phyloP scores from a whole-genome alignment of 768 basidiomycete species.

The Dendrothele bispora region DNA sequence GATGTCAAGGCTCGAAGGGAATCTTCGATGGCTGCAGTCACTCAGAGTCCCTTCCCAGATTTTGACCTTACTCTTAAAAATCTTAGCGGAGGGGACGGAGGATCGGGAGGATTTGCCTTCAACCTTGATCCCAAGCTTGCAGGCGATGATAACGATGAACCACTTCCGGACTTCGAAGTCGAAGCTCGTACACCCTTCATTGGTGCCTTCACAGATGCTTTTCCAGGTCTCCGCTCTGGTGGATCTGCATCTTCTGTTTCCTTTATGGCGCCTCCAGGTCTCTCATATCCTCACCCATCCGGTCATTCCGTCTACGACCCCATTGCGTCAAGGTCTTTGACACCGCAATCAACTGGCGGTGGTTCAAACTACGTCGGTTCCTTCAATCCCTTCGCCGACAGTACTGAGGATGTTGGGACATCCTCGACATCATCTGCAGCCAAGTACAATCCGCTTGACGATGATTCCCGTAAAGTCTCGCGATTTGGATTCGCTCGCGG shows the following conservation, averaged over 20 bases:
- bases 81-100: conserved; percentile 61
- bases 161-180: conserved; percentile 51
- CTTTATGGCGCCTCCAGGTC: conserved; percentile 52
- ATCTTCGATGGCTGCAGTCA: conserved; percentile 38
- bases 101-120: conserved; percentile 77
- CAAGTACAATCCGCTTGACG: conserved; percentile 46
- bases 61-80: conserved; percentile 82
- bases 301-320: conserved; percentile 60
- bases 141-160: conserved; percentile 38
- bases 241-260: conserved; percentile 27
- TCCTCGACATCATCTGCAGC: conserved; percentile 31
- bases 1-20: conserved; percentile 80
- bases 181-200: conserved; percentile 57
- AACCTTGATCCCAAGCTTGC: conserved; percentile 81
- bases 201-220: conserved; percentile 68
- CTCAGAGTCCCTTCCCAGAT: conserved; percentile 79
- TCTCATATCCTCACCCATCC: conserved; percentile 47
- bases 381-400: conserved; percentile 80
- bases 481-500: conserved; percentile 82
- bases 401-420: conserved; percentile 43
- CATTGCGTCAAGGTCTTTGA: conserved; percentile 46
- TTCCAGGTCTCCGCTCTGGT: conserved; percentile 56
- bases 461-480: conserved; percentile 67
- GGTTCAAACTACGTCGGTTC: conserved; percentile 65
- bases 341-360: too few species aligned